These are phyloP conservation scores for Candida ascalaphidarum DNA, from an alignment of 805 yeast genomes.

Conservation along the genomic window DNA sequence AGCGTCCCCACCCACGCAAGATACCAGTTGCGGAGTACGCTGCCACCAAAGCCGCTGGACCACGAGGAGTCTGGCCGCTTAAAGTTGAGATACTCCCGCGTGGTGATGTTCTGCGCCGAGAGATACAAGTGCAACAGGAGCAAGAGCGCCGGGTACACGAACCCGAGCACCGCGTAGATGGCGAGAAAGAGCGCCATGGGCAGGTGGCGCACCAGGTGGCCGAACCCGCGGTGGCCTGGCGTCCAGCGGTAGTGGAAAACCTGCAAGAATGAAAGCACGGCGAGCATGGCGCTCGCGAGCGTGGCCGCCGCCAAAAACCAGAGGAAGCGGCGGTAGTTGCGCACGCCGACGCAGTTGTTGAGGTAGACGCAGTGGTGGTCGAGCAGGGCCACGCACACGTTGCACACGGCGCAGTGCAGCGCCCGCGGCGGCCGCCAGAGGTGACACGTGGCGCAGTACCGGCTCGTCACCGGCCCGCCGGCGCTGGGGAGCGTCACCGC, in stretches of 20 bases:
- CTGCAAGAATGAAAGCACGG: slow-evolving; percentile 12
- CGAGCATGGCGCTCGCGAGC: slow-evolving; percentile 10
- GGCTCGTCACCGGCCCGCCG: slow-evolving; percentile 32
- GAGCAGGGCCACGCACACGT: slow-evolving; percentile 50
- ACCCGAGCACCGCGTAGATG: slow-evolving; percentile 35
- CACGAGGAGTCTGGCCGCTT: no score
- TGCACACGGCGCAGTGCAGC: slow-evolving; percentile 63
- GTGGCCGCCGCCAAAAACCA: slow-evolving; percentile 20
- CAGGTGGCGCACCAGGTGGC: slow-evolving; percentile 7
- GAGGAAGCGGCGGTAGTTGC: slow-evolving; percentile 28
- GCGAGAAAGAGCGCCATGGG: slow-evolving; percentile 44
- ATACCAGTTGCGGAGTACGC: no score
- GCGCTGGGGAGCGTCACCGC: slow-evolving; percentile 12
- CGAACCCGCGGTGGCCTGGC: slow-evolving; percentile 10
- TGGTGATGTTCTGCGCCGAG: slow-evolving; percentile 52
- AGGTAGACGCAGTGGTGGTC: slow-evolving; percentile 74
- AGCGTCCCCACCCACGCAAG: no score
- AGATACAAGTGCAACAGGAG: slow-evolving; percentile 47
- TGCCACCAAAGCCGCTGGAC: no score
- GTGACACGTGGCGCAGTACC: slow-evolving; percentile 47
- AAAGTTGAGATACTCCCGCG: slow-evolving; percentile 60
- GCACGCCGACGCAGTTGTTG: slow-evolving; percentile 32
- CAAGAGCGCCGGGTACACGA: slow-evolving; percentile 51
- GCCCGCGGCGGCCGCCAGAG: slow-evolving; percentile 68
- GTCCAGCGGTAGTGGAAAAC: slow-evolving; percentile 12